A percentile compares a stretch with the other conserved stretches of the same genome.
These are phyloP conservation scores for Botrytis elliptica DNA, from an alignment of 2,329 filamentous ascomycete genomes.

Conservation along the genomic window DNA sequence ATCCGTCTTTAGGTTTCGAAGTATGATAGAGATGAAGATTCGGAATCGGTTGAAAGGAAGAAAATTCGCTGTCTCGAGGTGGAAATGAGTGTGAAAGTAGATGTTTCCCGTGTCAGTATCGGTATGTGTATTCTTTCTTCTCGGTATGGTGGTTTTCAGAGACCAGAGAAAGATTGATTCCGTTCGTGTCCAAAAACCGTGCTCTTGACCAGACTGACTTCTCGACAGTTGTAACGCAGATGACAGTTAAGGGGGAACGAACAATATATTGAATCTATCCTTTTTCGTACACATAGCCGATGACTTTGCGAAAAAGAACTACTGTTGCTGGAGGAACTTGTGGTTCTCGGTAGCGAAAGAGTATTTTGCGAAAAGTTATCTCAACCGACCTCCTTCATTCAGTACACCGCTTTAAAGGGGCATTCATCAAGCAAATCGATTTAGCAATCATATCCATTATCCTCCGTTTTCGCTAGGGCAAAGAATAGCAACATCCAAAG, in stretches of 20 bases:
- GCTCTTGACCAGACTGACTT: not conserved
- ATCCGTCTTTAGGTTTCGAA: not conserved
- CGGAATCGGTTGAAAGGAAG: not conserved
- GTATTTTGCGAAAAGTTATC: not conserved
- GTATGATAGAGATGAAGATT: not conserved
- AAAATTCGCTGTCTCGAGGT: not conserved
- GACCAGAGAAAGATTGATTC: not conserved
- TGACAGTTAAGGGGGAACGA: not conserved
- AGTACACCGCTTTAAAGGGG: constrained; percentile 3
- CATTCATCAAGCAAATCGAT: not conserved
- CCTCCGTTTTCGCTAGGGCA: not conserved
- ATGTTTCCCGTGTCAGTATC: not conserved
- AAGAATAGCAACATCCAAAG: not conserved
- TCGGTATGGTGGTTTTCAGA: not conserved
- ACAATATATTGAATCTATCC: not conserved
- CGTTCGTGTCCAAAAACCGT: not conserved
- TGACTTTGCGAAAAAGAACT: not conserved
- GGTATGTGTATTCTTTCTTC: not conserved
- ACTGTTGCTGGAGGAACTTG: not conserved
- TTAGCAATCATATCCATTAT: not conserved
- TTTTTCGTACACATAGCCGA: not conserved
- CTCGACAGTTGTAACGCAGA: not conserved
- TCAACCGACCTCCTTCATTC: not conserved
- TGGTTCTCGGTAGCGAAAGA: not conserved
- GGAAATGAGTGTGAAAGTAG: not conserved